phyloP scores from a whole-genome alignment of 306 rosid genomes.

The Trichosanthes truncata region DNA sequence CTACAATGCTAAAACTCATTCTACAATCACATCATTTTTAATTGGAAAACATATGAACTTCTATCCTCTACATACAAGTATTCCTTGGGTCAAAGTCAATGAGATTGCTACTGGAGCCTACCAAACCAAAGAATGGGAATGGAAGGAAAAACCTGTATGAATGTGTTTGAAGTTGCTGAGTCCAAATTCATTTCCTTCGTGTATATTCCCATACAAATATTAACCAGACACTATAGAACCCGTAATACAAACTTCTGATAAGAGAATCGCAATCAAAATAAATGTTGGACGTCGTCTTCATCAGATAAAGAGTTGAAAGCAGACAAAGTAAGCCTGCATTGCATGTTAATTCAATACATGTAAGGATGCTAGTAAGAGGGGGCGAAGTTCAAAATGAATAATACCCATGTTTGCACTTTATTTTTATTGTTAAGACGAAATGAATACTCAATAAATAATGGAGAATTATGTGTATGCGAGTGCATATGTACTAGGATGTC shows the following conservation, averaged over 20 bases:
- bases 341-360: constrained; percentile 25
- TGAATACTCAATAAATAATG: not conserved
- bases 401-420: not conserved
- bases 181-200: not conserved
- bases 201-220: not conserved
- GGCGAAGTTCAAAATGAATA: not conserved
- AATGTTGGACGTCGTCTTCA: constrained; percentile 41
- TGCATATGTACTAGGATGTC: not conserved
- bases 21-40: not conserved
- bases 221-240: not conserved
- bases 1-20: not conserved
- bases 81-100: not conserved
- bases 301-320: constrained; percentile 44
- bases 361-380: not conserved
- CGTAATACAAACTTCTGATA: constrained; percentile 4
- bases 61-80: not conserved
- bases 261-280: constrained; percentile 24
- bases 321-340: constrained; percentile 76
- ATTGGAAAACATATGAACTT: not conserved
- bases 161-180: not conserved
- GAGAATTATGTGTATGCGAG: not conserved
- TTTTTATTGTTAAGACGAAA: not conserved
- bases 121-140: not conserved
- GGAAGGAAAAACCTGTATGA: not conserved
- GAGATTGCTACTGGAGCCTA: not conserved